phyloP scores from a whole-genome alignment of 495 filamentous ascomycete genomes.

The Penicillium malachiteum region DNA sequence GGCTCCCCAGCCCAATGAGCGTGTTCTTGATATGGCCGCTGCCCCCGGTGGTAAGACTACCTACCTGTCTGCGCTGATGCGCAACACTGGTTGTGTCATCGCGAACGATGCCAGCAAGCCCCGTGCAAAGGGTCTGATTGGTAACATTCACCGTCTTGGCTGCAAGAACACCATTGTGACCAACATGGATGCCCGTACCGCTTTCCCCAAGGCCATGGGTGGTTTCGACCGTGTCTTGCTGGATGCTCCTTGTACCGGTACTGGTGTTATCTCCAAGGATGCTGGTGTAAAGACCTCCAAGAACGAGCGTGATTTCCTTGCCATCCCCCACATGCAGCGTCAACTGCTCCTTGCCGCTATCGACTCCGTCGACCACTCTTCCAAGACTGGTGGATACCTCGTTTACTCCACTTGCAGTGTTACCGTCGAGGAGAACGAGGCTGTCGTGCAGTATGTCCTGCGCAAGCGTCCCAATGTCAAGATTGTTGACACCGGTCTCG shows the following conservation, averaged over 20 bases:
- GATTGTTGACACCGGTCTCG: slow-evolving; percentile 86
- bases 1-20: slow-evolving; percentile 88
- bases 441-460: slow-evolving; percentile 90
- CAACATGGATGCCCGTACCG: slow-evolving; percentile 85
- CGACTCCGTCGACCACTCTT: slow-evolving; percentile 83
- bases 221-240: slow-evolving; percentile 86
- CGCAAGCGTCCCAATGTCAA: slow-evolving; percentile 88
- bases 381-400: slow-evolving; percentile 87
- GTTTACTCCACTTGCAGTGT: slow-evolving; percentile 94
- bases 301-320: slow-evolving; percentile 87
- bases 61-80: slow-evolving; percentile 95
- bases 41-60: slow-evolving; percentile 98
- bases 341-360: slow-evolving; percentile 91
- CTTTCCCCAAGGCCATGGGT: slow-evolving; percentile 87
- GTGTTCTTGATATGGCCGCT: slow-evolving; percentile 92
- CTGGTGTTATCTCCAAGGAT: slow-evolving; percentile 93
- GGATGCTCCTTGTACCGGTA: slow-evolving; percentile 80
- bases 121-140: slow-evolving; percentile 93
- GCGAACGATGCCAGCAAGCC: slow-evolving; percentile 94
- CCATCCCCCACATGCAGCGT: slow-evolving; percentile 89
- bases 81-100: slow-evolving; percentile 94
- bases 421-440: slow-evolving; percentile 90
- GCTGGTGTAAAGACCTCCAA: slow-evolving; percentile 96
- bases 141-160: slow-evolving; percentile 95
- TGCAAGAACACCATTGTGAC: slow-evolving; percentile 92